Percentiles rank a stretch among this genome's conserved stretches.
phyloP scores from a whole-genome alignment of 768 basidiomycete species.

The Lyophyllum atratum region DNA sequence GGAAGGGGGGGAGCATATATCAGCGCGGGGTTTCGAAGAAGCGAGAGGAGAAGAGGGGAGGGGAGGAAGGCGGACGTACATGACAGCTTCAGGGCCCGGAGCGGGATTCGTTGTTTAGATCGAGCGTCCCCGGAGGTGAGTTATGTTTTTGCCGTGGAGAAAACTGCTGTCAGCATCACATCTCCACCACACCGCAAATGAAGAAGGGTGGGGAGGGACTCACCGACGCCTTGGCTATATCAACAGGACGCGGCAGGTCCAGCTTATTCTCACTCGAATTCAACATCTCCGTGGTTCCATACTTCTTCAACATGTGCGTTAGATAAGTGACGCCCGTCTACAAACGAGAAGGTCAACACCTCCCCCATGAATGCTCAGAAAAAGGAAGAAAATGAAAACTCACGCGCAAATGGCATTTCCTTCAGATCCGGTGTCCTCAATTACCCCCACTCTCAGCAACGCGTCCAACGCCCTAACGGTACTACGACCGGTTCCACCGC shows the following conservation, averaged over 20 bases:
- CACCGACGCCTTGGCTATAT: slow-evolving; percentile 88
- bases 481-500: too few relatives aligned
- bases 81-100: slow-evolving; percentile 88
- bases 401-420: slow-evolving; percentile 92
- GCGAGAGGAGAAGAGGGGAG: background rate
- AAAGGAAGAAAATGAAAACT: slow-evolving; percentile 29
- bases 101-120: slow-evolving; percentile 91
- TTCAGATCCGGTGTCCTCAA: slow-evolving; percentile 88
- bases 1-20: background rate
- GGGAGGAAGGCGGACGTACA: slow-evolving; percentile 44
- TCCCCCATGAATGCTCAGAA: too few relatives aligned
- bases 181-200: background rate
- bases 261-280: slow-evolving; percentile 96
- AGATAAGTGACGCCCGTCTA: slow-evolving; percentile 83
- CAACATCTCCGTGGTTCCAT: slow-evolving; percentile 90
- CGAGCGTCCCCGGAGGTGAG: slow-evolving; percentile 87
- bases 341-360: background rate
- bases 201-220: slow-evolving; percentile 28
- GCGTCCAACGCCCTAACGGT: slow-evolving; percentile 89
- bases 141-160: slow-evolving; percentile 90
- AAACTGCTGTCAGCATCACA: background rate
- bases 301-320: slow-evolving; percentile 94
- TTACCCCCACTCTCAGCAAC: slow-evolving; percentile 81
- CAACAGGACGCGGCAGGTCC: slow-evolving; percentile 75
- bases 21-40: background rate